Base-by-base conservation (phyloP, 371 early-diverging fungal genomes). In the Mortierella sp. region DNA sequence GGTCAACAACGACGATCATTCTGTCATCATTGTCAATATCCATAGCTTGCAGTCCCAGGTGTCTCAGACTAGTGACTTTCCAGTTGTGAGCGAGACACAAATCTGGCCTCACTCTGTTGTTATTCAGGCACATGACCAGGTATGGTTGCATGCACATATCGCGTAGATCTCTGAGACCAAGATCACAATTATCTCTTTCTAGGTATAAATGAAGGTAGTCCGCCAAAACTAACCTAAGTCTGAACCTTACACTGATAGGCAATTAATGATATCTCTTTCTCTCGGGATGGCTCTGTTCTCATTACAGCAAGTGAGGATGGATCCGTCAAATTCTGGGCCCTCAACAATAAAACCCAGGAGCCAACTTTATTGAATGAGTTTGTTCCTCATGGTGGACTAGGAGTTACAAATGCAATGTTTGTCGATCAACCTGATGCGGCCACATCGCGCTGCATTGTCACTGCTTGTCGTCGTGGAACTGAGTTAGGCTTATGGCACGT, bases 261-360 rank as follows among this genome's bases (percentile, higher is more conserved):
- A 17, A 78, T 85, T 56, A 82, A 72, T 53, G 85, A 85, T 56
- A 64, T 85, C 37, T 69, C 82, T 12, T 85, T 83, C 34, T 85
- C 85, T 2, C 72, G 75, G 1, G 85, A 85, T 49, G 85, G 85
- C 43, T 66, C 85, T 13, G 82, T 75, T 23, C 62, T 85, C 29
- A 61, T 78, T 3, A 85, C 85, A n/a, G 85, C 83, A 17, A 82
- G 79, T 45, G 84, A 75, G 40, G 83, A 82, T 58, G 83, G 83
- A 13, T 60, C 72, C 7, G 75, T 85, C 66, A 77, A 73, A 47
- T 68, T 82, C 49, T 84, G 78, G 76, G 75, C 71, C 49, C 49
- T 77, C 12, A 45, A 57, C 35, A 19, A 49, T 26, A 26, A 34
- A 4, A 17, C 65, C 9, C 45, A 49, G 1, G 69, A 56, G 15